Base-by-base conservation (phyloP, 164 flowering plant species). In the Litsea cubeba region DNA sequence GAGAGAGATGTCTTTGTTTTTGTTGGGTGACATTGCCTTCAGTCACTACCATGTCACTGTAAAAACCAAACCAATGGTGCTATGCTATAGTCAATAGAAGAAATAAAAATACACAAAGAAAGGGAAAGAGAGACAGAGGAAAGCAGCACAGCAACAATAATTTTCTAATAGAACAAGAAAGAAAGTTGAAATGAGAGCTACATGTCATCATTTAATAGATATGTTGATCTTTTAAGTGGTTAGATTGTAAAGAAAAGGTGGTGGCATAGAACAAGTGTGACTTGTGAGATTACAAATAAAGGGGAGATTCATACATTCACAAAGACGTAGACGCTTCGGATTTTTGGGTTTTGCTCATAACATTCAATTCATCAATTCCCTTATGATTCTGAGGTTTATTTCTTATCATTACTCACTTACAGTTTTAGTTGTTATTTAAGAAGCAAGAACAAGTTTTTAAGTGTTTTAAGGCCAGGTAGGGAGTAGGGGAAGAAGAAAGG, bases 331-430 rank as follows among this genome's bases (percentile, higher is more conserved):
- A 30, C 35, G 14, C 1, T 68, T 75, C 64, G 67, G 72, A 71
- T 49, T 23, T 25, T 35, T 50, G 35, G 72, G 69, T 72, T 73
- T 72, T 71, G 30, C 68, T 67, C 50, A 32, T 51, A 72, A 49
- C 80, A 78, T 79, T 80, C 65, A 76, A 68, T 73, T 82, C 74
- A 69, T 72, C 80, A 73, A 62, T 73, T 67, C 80, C 62, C 63
- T 72, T 25, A 54, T 4, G 25, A 20, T 73, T 81, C 70, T 72
- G 66, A 71, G 70, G 40, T 18, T 65, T 71, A 12, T n/a, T 35
- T 54, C 20, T 54, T 54, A 15, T 15, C 17, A 20, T 20, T 15
- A 20, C n/a, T 20, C 17, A 54, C n/a, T 54, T 15, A n/a, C n/a
- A 1, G 17, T 54, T 54, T 15, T 54, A 14, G 18, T 17, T 54